phyloP scores from a whole-genome alignment of 2,329 filamentous ascomycete species.

The Diaporthe citri region DNA sequence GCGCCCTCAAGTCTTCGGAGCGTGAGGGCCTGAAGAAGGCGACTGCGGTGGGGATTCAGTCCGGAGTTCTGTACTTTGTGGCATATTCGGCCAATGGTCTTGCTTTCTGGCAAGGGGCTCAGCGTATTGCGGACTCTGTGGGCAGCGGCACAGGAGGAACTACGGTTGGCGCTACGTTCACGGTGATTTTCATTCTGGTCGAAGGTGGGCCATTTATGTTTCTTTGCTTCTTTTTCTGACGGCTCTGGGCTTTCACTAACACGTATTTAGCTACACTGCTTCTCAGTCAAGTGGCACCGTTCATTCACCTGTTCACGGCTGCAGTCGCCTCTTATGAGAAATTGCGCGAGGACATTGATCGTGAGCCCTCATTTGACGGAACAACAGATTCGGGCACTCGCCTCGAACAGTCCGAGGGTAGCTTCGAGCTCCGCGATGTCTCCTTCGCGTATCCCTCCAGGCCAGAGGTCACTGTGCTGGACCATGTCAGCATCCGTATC shows the following conservation, averaged over 20 bases:
- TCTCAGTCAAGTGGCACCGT: constrained; percentile 70
- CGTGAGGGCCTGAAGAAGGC: constrained; percentile 68
- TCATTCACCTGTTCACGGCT: constrained; percentile 69
- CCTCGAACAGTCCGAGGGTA: constrained; percentile 27
- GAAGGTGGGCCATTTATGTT: constrained; percentile 53
- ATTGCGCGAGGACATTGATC: constrained; percentile 66
- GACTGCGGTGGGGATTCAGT: constrained; percentile 65
- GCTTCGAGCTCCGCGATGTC: constrained; percentile 44
- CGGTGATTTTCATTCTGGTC: constrained; percentile 67
- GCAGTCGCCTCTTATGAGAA: constrained; percentile 68
- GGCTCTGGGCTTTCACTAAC: constrained; percentile 40
- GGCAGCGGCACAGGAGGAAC: constrained; percentile 51
- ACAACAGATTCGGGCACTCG: constrained; percentile 42
- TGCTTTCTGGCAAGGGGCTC: constrained; percentile 75
- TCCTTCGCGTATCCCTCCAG: constrained; percentile 59
- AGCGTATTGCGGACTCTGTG: constrained; percentile 48
- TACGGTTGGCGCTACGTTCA: constrained; percentile 62
- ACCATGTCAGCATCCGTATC: constrained; percentile 53
- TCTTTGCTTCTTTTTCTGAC: not conserved
- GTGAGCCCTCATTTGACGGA: constrained; percentile 58
- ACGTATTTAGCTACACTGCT: constrained; percentile 61
- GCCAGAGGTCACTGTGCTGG: constrained; percentile 57
- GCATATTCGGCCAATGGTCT: constrained; percentile 74
- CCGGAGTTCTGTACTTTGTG: constrained; percentile 75
- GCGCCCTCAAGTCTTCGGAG: constrained; percentile 40